Evolutionary conservation across 2,329 filamentous ascomycete genomes (phyloP), one percentile per base, ranked within the genome.

Genomic region (Uncinocarpus reesii): DNA sequence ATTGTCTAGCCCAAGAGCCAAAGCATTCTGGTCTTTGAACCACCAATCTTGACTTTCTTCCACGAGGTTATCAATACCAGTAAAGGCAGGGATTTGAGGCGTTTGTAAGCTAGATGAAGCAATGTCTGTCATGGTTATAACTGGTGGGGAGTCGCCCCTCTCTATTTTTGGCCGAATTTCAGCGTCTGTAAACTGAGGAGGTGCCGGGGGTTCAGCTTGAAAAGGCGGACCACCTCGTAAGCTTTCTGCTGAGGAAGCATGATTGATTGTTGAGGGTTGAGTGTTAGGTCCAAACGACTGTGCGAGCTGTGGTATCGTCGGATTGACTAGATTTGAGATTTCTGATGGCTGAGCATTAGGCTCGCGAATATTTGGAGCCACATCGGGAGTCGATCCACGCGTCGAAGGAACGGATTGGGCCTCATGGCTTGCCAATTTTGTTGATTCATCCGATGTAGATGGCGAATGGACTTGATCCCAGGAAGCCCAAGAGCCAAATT

Each of bases 401-500:
- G 48, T 50, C 7, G 48, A 50, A 21, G 48, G 20, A 15, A 26
- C 28, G 7, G 47, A 43, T n/a, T 8, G n/a, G 5, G 32, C 47
- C 31, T 35, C 20, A 2, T 35, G 16, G n/a, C 48, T 43, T n/a
- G 44, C 24, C 15, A 36, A 16, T 45, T 45, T 48, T 4, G 28
- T 35, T 1, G 51, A 52, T 16, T 40, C 51, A 24, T 43, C 47
- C 4, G 51, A 50, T 16, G 49, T 48, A 15, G 55, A 52, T n/a
- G 78, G 78, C 1, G 79, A 80, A 1, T 76, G 73, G 5, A 80
- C 73, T 45, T 81, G 79, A 0, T 75, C 74, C 46, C 76, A 68
- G 2, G 63, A 61, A 8, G 65, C 65, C 76, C 83, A 88, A 1
- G 76, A 77, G 1, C 86, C 87, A 65, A 85, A 95, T 65, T 83